Evolutionary conservation across 73 alveolate genomes (phyloP), one percentile per base, ranked within the genome.

Genomic region (Paramecium bursaria): DNA sequence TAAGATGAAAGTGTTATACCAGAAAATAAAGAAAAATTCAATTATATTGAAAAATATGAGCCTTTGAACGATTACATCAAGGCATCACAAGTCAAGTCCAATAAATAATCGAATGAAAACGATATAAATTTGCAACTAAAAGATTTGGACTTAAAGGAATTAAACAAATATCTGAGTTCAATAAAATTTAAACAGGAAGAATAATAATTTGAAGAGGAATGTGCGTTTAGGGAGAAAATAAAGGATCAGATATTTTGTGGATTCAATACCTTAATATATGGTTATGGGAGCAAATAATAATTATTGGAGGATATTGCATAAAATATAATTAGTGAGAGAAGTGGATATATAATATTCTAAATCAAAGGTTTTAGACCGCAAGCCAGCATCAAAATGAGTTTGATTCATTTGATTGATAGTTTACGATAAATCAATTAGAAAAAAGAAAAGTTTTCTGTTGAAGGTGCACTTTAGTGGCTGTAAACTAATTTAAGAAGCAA

Each of bases 201-300:
- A n/a, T n/a, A n/a, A n/a, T n/a, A 67, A 14, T 67, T 67, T 39
- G 82, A 67, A 39, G 55, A 67, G 15, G 19, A 35, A 7, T 39
- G 33, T 0, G 44, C 44, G 14, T 33, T 23, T 2, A 17, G 42
- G 44, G 25, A 19, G 19, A 47, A 31, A 13, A 67, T 67, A 29
- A 27, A 17, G 15, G 1, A 67, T 10, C 21, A 67, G 10, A 21
- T 67, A 10, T 39, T 21, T 67, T 44, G 44, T 19, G 82, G 33
- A 23, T 67, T 67, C 44, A 67, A 67, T 67, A 47, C 44, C 7
- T 6, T 67, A 39, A 46, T 67, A 1, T 67, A 67, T 67, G 82
- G 60, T 11, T 25, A 25, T 67, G 82, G 82, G 11, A 67, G 82
- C 21, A 67, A 67, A 3, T 39, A 39, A 25, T 53, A 67, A 67